A percentile compares a stretch with the other conserved stretches of the same genome.
These are phyloP conservation scores for Ascochyta rabiei DNA, from an alignment of 2,329 filamentous ascomycete species.

Conservation along the genomic window DNA sequence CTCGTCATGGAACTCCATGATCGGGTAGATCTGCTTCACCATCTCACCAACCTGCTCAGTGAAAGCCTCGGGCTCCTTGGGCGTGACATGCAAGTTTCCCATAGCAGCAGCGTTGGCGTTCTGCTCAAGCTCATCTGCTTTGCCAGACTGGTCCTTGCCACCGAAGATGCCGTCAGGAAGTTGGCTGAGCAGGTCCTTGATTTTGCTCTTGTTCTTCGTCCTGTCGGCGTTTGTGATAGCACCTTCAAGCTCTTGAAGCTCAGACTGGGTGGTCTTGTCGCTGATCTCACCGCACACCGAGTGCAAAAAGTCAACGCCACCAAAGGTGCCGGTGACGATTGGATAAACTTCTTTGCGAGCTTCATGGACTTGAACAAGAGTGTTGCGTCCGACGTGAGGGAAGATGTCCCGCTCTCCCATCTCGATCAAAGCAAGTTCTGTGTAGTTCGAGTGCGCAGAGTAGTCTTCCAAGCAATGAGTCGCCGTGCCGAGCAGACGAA, in stretches of 20 bases:
- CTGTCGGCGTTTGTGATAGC: conserved; percentile 69
- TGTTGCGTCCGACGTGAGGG: conserved; percentile 80
- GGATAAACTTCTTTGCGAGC: conserved; percentile 74
- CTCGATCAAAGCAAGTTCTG: conserved; percentile 85
- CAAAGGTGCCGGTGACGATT: conserved; percentile 88
- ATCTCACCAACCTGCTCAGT: conserved; percentile 76
- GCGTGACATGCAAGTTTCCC: conserved; percentile 74
- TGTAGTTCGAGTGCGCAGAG: conserved; percentile 92
- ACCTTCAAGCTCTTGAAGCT: conserved; percentile 87
- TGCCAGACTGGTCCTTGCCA: conserved; percentile 72
- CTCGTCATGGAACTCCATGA: conserved; percentile 89
- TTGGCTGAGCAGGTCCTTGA: conserved; percentile 80
- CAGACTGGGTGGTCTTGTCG: conserved; percentile 89
- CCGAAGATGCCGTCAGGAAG: conserved; percentile 83
- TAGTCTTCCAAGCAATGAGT: conserved; percentile 90
- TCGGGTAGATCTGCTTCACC: conserved; percentile 82
- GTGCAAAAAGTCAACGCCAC: conserved; percentile 92
- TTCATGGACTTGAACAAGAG: conserved; percentile 72
- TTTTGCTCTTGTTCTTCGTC: conserved; percentile 72
- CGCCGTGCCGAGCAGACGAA: conserved; percentile 84
- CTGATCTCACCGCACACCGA: conserved; percentile 80
- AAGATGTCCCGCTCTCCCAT: conserved; percentile 82
- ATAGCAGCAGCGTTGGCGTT: conserved; percentile 78
- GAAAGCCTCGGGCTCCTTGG: conserved; percentile 82
- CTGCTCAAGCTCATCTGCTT: conserved; percentile 78